Base-by-base conservation (phyloP, 2,329 filamentous ascomycete species). In the Knufia fluminis region DNA sequence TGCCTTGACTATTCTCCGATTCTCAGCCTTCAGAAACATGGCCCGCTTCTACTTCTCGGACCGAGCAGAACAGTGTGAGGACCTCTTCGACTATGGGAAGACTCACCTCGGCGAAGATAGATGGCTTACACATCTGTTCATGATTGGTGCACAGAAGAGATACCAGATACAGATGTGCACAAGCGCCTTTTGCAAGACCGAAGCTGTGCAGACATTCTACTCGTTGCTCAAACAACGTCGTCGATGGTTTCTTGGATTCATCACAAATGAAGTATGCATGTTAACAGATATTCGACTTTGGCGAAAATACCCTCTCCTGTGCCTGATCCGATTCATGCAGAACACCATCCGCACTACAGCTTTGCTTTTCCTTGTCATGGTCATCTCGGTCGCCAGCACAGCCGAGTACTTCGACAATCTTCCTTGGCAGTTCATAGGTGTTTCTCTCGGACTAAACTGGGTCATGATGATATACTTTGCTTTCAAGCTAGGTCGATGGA, bases 121-220 rank as follows among this genome's bases (percentile, higher is more conserved):
- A 55, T 97, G 91, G 90, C 77, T 97, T 50, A 98, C 91, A 1
- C 92, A 98, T 71, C 76, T 98, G 51, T 96, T 98, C 74, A 98
- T 98, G 92, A 92, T 97, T 61, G 90, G 89, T 20, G 90, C 91
- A 39, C 87, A 89, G 70, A 82, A 94, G 65, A 79, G 86, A 35
- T 94, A 94, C 66, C 92, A 97, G 68, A 96, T 97, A 54, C 88
- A 94, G 68, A 91, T 97, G 83, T 96, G 92, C 67, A 95, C 90
- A 1, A 91, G 88, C 48, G 92, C 91, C 6, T 97, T 97, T 66
- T 97, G 92, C 78, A 97, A 97, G 70, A 97, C 92, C 0, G 91
- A 97, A 67, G 91, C 92, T 20, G 91, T 96, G 16, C 89, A 95
- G 68, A 89, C 85, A 2, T 90, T 90, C 66, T 71, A 71, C 50